A percentile compares a stretch with the other conserved stretches of the same genome.
Conservation (phyloP, 2,329 filamentous ascomycete genomes). For the Cephalotrichum gorgonifer region DNA sequence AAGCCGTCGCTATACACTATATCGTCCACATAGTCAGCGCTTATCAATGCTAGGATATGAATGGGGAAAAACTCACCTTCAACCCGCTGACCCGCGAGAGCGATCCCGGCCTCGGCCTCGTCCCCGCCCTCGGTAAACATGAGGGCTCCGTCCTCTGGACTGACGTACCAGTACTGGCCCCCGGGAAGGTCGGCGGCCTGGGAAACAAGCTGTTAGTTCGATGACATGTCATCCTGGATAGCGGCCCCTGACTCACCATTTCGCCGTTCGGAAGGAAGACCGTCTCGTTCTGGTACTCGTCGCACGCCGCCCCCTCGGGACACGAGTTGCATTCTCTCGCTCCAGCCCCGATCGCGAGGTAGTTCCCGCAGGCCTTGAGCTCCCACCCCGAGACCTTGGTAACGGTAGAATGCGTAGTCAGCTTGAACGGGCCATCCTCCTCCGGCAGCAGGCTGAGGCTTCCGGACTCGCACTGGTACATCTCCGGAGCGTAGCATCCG, state of each 20-base stretch:
- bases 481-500: constrained; percentile 3
- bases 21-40: not conserved
- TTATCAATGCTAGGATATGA: not conserved
- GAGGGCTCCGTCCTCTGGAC: not conserved
- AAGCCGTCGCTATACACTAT: constrained; percentile 4
- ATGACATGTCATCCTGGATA: not conserved
- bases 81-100: not conserved
- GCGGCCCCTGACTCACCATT: constrained; percentile 1
- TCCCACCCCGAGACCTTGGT: not conserved
- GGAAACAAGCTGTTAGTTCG: not conserved
- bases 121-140: constrained; percentile 2
- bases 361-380: constrained; percentile 3
- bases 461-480: constrained; percentile 3
- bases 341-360: constrained; percentile 1
- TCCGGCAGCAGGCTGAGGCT: not conserved
- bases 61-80: not conserved
- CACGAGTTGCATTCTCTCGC: constrained; percentile 3
- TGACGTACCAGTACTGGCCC: constrained; percentile 4
- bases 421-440: not conserved
- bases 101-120: not conserved
- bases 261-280: constrained; percentile 1
- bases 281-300: constrained; percentile 1
- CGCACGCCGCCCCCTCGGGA: not conserved
- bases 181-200: constrained; percentile 4
- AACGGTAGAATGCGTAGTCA: not conserved